Conservation (phyloP, 2,329 filamentous ascomycete genomes). For the Seiridium cupressi region DNA sequence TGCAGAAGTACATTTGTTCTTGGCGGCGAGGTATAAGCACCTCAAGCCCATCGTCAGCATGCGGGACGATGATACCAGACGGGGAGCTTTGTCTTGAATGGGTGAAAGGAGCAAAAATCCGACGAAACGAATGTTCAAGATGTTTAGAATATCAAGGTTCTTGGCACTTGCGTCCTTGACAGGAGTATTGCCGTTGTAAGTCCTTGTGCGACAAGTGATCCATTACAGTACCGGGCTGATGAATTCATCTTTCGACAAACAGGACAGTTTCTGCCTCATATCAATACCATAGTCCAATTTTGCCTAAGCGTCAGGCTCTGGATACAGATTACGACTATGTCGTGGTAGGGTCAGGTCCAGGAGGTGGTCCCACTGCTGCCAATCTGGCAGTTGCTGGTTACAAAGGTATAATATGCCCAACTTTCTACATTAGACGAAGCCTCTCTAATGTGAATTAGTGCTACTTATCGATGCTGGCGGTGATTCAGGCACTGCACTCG, state of each 20-base stretch:
- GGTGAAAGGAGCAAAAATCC: no score
- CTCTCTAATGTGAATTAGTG: constrained; percentile 21
- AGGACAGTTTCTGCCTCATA: background rate
- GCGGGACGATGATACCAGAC: no score
- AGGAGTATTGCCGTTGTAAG: background rate
- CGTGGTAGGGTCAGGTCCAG: constrained; percentile 53
- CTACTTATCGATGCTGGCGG: constrained; percentile 55
- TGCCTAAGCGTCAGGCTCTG: background rate
- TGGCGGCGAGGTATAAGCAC: background rate
- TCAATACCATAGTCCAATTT: constrained; percentile 4
- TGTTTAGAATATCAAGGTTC: background rate
- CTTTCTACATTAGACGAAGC: background rate
- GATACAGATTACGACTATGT: constrained; percentile 34
- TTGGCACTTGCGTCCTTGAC: background rate
- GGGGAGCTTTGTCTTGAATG: no score
- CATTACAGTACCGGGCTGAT: no score
- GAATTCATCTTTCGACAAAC: background rate
- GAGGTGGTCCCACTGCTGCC: constrained; percentile 49
- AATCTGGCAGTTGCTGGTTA: constrained; percentile 50
- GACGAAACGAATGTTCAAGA: background rate
- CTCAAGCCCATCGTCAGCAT: background rate
- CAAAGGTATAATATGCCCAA: constrained; percentile 21
- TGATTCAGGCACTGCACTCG: constrained; percentile 39
- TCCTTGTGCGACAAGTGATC: background rate
- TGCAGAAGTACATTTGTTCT: background rate